These are phyloP conservation scores for Boletus bicolor DNA, from an alignment of 768 basidiomycete species.

Conservation along the genomic window DNA sequence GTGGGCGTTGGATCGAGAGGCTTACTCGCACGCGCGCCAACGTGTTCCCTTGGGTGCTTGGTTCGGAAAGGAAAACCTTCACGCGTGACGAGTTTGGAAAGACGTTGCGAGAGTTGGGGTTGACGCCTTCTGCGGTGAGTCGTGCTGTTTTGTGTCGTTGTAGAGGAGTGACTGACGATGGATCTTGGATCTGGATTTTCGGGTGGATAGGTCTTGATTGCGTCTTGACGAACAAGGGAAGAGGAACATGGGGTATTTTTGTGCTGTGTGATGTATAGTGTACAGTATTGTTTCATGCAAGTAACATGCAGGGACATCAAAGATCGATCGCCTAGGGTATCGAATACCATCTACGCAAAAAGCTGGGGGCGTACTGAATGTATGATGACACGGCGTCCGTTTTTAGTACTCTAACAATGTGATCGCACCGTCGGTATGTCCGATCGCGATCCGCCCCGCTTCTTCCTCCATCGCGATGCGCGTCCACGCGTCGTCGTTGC, in stretches of 20 bases:
- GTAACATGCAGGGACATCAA: neutral
- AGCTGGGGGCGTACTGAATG: neutral
- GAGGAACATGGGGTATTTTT: neutral
- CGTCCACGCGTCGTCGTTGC: conserved; percentile 49
- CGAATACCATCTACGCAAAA: neutral
- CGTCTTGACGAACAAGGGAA: conserved; percentile 26
- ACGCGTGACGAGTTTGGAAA: conserved; percentile 69
- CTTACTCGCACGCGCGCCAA: no score
- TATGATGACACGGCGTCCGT: neutral
- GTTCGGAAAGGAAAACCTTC: conserved; percentile 57
- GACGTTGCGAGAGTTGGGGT: conserved; percentile 75
- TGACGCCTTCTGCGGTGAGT: conserved; percentile 80
- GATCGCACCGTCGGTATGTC: conserved; percentile 43
- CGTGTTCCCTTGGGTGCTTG: no score
- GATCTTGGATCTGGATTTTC: neutral
- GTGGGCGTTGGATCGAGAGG: neutral
- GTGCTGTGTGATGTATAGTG: neutral
- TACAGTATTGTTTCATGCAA: neutral
- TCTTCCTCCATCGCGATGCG: conserved; percentile 38
- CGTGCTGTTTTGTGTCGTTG: neutral
- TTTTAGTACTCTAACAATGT: conserved; percentile 45
- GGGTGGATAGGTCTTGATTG: conserved; percentile 49
- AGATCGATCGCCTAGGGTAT: neutral
- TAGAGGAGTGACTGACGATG: neutral
- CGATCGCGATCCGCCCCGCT: conserved; percentile 36